A percentile compares a stretch with the other conserved stretches of the same genome.
These are phyloP conservation scores for Fraxinus sp. DNA, from an alignment of 305 asterid genomes.

Conservation along the genomic window DNA sequence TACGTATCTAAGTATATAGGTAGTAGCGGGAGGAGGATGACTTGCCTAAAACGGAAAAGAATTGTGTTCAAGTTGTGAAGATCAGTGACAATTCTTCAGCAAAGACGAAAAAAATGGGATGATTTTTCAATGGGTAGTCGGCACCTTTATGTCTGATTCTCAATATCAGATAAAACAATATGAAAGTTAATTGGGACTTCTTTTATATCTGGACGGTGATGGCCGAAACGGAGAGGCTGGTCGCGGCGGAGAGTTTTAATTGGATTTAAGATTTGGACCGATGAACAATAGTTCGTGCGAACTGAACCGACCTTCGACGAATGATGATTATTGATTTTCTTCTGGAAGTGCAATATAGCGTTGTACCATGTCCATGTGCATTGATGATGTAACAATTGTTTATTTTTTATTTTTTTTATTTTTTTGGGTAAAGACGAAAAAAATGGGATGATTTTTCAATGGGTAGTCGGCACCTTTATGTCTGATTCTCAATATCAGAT, in stretches of 20 bases:
- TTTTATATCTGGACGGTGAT: constrained; percentile 2
- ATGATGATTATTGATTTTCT: background rate
- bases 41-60: constrained; percentile 30
- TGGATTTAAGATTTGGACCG: constrained; percentile 8
- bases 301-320: background rate
- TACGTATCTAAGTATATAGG: background rate
- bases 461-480: constrained; percentile 9
- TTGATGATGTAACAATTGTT: background rate
- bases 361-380: background rate
- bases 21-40: background rate
- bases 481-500: constrained; percentile 9
- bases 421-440: background rate
- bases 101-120: background rate
- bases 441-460: background rate
- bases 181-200: background rate
- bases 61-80: background rate
- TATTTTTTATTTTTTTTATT: no score
- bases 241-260: background rate
- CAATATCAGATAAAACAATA: constrained; percentile 9
- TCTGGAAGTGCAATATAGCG: background rate
- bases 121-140: background rate
- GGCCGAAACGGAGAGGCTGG: constrained; percentile 1
- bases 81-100: background rate
- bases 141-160: constrained; percentile 6
- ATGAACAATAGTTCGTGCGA: background rate